A percentile compares a stretch with the other conserved stretches of the same genome.
These are phyloP conservation scores for Fraxinus cuspidata DNA, from an alignment of 257 asterid genomes.

Conservation along the genomic window DNA sequence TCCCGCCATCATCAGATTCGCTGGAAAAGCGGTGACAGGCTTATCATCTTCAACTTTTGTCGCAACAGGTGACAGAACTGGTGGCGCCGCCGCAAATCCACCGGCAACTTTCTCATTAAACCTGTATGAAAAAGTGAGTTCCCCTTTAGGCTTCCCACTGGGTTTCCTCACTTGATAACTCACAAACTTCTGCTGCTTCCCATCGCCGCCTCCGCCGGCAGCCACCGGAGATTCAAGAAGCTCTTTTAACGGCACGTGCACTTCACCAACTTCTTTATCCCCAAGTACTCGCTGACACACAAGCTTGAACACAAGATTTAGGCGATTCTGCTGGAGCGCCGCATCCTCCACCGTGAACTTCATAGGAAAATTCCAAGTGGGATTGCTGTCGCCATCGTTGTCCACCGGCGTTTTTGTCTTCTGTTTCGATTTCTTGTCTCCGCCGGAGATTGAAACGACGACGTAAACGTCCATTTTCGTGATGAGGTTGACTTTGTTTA, in stretches of 20 bases:
- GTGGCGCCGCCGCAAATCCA: constrained; percentile 27
- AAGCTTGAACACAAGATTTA: constrained; percentile 52
- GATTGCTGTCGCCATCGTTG: constrained; percentile 53
- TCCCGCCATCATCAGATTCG: constrained; percentile 53
- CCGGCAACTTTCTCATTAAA: constrained; percentile 43
- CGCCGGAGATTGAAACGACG: constrained; percentile 63
- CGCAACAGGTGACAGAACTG: constrained; percentile 17
- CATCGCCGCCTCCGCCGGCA: constrained; percentile 28
- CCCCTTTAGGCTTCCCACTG: constrained; percentile 74
- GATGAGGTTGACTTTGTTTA: constrained; percentile 58
- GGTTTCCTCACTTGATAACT: constrained; percentile 83
- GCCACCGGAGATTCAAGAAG: constrained; percentile 49
- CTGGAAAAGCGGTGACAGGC: constrained; percentile 27
- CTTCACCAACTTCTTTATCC: constrained; percentile 68
- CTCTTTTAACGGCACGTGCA: constrained; percentile 61
- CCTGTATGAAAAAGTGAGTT: constrained; percentile 58
- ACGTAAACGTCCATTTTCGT: constrained; percentile 65
- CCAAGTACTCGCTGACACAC: constrained; percentile 60
- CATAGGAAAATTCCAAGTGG: constrained; percentile 66
- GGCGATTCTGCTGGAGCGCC: constrained; percentile 58
- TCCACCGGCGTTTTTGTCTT: constrained; percentile 52
- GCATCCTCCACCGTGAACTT: constrained; percentile 63
- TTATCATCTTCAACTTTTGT: constrained; percentile 28
- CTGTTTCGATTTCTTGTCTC: constrained; percentile 37
- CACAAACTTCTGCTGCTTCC: constrained; percentile 40